Percentiles rank a stretch among this genome's conserved stretches.
phyloP scores from a whole-genome alignment of 345 rosid genomes.

The Eucalyptus polyanthemos region DNA sequence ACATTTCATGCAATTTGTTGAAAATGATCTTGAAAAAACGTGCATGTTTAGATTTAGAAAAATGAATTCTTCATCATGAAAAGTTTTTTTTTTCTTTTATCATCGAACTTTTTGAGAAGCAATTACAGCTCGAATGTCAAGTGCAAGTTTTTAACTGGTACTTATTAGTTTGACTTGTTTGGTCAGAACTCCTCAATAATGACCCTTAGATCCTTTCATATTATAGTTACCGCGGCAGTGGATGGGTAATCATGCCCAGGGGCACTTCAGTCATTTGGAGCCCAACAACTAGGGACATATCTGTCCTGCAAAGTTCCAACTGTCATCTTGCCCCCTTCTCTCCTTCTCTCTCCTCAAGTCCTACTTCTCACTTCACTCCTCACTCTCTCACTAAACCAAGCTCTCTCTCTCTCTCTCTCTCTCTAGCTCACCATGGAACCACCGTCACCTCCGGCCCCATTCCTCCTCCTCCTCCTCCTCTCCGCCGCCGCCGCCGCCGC shows the following conservation, averaged over 20 bases:
- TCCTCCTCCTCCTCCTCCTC: not conserved
- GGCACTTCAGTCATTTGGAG: not conserved
- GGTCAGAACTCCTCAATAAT: not conserved
- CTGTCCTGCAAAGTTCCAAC: not conserved
- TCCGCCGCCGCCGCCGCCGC: not conserved
- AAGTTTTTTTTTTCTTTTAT: no score
- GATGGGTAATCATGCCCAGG: not conserved
- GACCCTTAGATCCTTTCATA: not conserved
- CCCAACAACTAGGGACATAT: not conserved
- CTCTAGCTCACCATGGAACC: slow-evolving; percentile 24
- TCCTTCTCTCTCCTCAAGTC: not conserved
- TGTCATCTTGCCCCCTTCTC: not conserved
- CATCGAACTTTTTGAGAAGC: not conserved
- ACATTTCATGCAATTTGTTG: rapidly evolving
- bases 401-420: slow-evolving; percentile 2
- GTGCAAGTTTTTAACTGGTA: not conserved
- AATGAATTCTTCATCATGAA: not conserved
- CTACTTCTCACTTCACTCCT: not conserved
- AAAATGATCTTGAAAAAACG: rapidly evolving
- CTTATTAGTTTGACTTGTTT: not conserved
- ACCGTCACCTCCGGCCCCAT: not conserved
- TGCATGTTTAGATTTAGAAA: not conserved
- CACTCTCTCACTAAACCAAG: not conserved
- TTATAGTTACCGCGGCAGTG: not conserved
- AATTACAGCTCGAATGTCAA: not conserved